phyloP scores from a whole-genome alignment of 163 green algal genomes.

The Chlamydomonas reinhardtii region DNA sequence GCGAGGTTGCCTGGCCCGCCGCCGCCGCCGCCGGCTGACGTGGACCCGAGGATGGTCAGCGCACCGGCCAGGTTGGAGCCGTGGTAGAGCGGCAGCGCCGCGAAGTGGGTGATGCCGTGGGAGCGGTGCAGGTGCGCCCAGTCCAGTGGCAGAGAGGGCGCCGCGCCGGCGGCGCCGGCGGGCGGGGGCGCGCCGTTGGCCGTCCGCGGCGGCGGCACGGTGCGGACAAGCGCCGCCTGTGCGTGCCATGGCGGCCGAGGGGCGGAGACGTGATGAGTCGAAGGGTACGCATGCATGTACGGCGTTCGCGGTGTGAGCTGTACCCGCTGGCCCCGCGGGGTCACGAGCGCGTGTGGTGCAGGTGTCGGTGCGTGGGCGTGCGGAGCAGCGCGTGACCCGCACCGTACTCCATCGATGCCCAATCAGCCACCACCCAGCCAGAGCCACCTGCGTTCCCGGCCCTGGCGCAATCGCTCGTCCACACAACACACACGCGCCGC shows the following conservation, averaged over 20 bases:
- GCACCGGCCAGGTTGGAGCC: slow-evolving; percentile 29
- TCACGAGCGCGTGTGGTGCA: no score
- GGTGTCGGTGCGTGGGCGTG: no score
- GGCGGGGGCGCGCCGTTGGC: neutral
- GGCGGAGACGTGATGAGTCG: no score
- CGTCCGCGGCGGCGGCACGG: neutral
- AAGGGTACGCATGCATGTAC: no score
- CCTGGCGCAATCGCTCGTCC: no score
- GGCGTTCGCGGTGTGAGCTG: no score
- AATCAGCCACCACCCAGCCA: no score
- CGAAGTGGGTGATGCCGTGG: slow-evolving; percentile 44
- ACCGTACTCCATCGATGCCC: no score
- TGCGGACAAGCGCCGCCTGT: slow-evolving; percentile 18
- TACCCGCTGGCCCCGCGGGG: no score
- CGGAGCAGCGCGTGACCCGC: no score
- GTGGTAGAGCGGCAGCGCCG: slow-evolving; percentile 44
- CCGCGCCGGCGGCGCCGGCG: neutral
- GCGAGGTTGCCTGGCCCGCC: neutral
- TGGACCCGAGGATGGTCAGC: slow-evolving; percentile 33
- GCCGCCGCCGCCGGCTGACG: neutral
- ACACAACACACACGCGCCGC: no score
- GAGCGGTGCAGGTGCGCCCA: slow-evolving; percentile 44
- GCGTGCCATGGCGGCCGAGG: neutral
- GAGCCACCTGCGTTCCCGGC: no score
- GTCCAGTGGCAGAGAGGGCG: slow-evolving; percentile 20